phyloP scores from a whole-genome alignment of 2,329 filamentous ascomycete genomes.

The Xylariaceae sp. region DNA sequence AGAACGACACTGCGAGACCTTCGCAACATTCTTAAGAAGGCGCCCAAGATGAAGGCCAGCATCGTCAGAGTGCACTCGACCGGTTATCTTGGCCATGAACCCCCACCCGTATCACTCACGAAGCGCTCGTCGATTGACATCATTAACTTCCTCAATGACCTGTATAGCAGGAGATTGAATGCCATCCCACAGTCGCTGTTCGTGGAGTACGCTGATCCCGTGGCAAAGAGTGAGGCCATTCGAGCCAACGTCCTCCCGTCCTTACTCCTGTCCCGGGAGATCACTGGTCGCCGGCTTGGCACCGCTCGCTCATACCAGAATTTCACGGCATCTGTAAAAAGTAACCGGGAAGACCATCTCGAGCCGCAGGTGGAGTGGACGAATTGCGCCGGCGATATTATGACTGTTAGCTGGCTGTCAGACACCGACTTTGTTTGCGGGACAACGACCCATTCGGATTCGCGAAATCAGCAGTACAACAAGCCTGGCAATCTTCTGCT shows the following conservation, averaged over 20 bases:
- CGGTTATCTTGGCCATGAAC: slow-evolving; percentile 19
- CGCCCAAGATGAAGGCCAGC: slow-evolving; percentile 8
- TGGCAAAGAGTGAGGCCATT: slow-evolving; percentile 25
- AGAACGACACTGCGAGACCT: slow-evolving; percentile 24
- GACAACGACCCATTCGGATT: slow-evolving; percentile 57
- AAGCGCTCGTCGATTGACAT: slow-evolving; percentile 33
- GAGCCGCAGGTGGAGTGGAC: slow-evolving; percentile 51
- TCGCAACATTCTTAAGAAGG: slow-evolving; percentile 29
- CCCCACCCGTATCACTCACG: slow-evolving; percentile 22
- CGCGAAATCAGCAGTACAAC: slow-evolving; percentile 61
- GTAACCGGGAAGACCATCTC: slow-evolving; percentile 47
- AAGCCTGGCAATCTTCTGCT: slow-evolving; percentile 57
- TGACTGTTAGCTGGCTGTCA: slow-evolving; percentile 53
- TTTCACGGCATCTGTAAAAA: slow-evolving; percentile 42
- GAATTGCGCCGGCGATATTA: slow-evolving; percentile 57
- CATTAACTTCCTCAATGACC: slow-evolving; percentile 36
- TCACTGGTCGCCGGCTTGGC: slow-evolving; percentile 42
- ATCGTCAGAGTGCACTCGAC: slow-evolving; percentile 20
- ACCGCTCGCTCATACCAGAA: slow-evolving; percentile 39
- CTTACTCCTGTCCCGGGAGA: slow-evolving; percentile 45
- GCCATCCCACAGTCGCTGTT: slow-evolving; percentile 27
- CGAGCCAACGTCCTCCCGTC: slow-evolving; percentile 35
- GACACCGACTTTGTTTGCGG: slow-evolving; percentile 54
- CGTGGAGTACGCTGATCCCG: slow-evolving; percentile 30
- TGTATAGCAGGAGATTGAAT: slow-evolving; percentile 25